A percentile compares a stretch with the other conserved stretches of the same genome.
Conservation (phyloP, 495 filamentous ascomycete genomes). For the Xylaria sp. region DNA sequence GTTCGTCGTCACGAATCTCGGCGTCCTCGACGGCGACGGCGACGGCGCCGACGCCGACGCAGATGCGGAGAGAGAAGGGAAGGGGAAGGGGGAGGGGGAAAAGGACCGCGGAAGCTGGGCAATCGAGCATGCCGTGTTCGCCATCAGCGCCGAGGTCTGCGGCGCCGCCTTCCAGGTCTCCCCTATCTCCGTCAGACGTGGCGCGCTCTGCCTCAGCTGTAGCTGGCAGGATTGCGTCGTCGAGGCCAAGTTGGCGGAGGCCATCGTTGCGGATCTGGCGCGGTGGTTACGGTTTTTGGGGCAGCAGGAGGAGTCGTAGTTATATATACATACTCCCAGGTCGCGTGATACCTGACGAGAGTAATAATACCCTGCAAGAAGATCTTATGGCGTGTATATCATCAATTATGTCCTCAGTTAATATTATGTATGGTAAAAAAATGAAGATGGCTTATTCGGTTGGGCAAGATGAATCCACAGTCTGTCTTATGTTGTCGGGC, state of each 20-base stretch:
- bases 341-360: background rate
- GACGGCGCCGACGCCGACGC: background rate
- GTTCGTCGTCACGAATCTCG: conserved; percentile 47
- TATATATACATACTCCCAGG: background rate
- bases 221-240: conserved; percentile 46
- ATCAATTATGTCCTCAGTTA: background rate
- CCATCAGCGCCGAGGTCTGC: conserved; percentile 42
- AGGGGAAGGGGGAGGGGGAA: background rate
- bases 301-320: background rate
- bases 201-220: conserved; percentile 37
- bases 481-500: background rate
- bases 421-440: background rate
- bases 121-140: conserved; percentile 43
- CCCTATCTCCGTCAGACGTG: conserved; percentile 38
- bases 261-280: conserved; percentile 40
- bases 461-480: background rate
- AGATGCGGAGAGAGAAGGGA: no score
- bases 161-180: conserved; percentile 41
- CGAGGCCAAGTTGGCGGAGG: conserved; percentile 34
- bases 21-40: conserved; percentile 30
- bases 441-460: background rate
- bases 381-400: background rate
- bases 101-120: conserved; percentile 27
- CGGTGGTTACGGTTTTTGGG: conserved; percentile 36
- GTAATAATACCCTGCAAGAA: background rate